Evolutionary conservation across 1,284 basidiomycete species (phyloP).

Genomic region (Sanghuangporus baumii): DNA sequence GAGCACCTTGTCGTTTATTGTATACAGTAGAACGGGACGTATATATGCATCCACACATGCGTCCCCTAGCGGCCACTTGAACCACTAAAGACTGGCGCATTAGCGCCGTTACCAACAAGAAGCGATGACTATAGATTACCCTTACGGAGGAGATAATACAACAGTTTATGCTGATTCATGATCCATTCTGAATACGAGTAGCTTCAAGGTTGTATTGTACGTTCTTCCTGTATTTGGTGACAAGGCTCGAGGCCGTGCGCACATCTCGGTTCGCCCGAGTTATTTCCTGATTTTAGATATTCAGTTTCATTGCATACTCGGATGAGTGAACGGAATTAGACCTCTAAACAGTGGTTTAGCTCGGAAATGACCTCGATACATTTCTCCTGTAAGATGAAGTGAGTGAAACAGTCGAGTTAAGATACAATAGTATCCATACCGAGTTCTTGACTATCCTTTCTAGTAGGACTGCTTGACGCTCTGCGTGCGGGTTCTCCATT

Average conservation of each 20-base stretch:
- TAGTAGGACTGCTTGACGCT: constrained; percentile 82
- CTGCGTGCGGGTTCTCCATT: constrained; percentile 40
- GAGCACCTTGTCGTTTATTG: too few relatives aligned
- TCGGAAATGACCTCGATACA: constrained; percentile 79
- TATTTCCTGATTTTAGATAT: constrained; percentile 48
- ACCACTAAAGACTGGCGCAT: too few relatives aligned
- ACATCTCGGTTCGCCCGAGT: constrained; percentile 64
- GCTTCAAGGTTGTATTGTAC: constrained; percentile 82
- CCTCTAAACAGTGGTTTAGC: constrained; percentile 74
- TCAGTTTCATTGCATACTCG: not conserved
- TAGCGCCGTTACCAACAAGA: too few relatives aligned
- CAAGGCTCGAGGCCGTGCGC: constrained; percentile 70
- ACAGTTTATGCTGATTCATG: not conserved
- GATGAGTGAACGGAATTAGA: constrained; percentile 25
- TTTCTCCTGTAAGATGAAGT: constrained; percentile 47
- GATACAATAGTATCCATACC: constrained; percentile 41
- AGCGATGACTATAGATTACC: not conserved
- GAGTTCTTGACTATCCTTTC: constrained; percentile 89
- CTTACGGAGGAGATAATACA: not conserved
- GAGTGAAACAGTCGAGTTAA: not conserved
- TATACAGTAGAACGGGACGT: too few relatives aligned
- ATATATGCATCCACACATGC: too few relatives aligned
- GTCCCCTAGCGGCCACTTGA: too few relatives aligned
- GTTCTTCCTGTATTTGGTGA: constrained; percentile 79
- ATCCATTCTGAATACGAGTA: constrained; percentile 27